phyloP scores from a whole-genome alignment of 2,329 filamentous ascomycete species.

The Alternaria brassicicola region DNA sequence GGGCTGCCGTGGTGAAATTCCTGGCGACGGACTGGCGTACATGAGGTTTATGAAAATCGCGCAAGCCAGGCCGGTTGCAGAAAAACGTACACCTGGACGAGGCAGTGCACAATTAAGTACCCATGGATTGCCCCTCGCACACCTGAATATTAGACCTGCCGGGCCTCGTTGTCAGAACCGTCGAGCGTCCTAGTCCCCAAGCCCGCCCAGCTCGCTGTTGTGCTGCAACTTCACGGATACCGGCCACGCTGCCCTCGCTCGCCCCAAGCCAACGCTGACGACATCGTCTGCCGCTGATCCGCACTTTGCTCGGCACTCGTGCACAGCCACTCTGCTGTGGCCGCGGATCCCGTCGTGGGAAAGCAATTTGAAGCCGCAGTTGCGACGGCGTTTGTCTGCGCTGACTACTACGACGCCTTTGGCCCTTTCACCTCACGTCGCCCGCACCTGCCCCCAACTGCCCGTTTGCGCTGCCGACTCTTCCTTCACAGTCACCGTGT shows the following conservation, averaged over 20 bases:
- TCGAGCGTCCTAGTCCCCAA: neutral
- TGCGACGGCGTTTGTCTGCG: constrained; percentile 20
- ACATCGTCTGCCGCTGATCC: constrained; percentile 10
- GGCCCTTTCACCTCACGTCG: neutral
- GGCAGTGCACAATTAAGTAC: constrained; percentile 12
- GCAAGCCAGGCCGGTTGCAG: constrained; percentile 18
- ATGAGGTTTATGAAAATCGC: constrained; percentile 14
- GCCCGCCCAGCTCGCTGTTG: constrained; percentile 1
- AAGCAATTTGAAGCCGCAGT: constrained; percentile 4
- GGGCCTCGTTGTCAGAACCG: neutral
- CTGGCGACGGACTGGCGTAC: constrained; percentile 17
- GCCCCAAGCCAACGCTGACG: too few relatives aligned
- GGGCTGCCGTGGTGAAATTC: too few relatives aligned
- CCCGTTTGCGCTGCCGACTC: constrained; percentile 2
- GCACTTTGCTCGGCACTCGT: constrained; percentile 5
- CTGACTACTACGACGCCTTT: neutral
- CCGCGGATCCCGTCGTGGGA: constrained; percentile 1
- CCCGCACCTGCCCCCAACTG: constrained; percentile 5
- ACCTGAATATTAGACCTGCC: constrained; percentile 9
- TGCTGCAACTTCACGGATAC: constrained; percentile 4
- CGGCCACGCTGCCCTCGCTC: constrained; percentile 4
- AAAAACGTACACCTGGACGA: constrained; percentile 12
- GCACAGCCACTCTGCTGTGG: constrained; percentile 16
- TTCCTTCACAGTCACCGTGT: constrained; percentile 34
- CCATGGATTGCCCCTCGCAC: constrained; percentile 14